Evolutionary conservation across 495 filamentous ascomycete species (phyloP), one percentile per base, ranked within the genome.

Genomic region (Daldinia childiae): DNA sequence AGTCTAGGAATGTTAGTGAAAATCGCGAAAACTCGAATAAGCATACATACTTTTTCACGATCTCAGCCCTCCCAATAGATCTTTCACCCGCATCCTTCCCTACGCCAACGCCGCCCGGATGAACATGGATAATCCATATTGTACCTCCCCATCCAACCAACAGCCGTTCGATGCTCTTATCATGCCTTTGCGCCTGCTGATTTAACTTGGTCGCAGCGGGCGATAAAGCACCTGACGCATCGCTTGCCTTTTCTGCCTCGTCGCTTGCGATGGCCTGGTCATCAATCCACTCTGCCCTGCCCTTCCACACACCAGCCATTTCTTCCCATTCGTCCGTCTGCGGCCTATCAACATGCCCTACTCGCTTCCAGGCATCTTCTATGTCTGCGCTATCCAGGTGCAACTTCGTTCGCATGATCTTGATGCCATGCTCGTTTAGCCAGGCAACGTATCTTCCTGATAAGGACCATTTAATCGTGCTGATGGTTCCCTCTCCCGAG

Each of bases 361-460:
- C 91, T n/a, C 95, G 87, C 78, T 95, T 98, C 95, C 95, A 99
- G 21, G 94, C 92, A 69, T 90, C 88, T 15, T 97, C 95, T 2
- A 85, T 79, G 66, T 96, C 92, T 6, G 86, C 86, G 38, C 84
- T 89, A 15, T 95, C 93, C 41, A 98, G 84, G 62, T 93, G 87
- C 26, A 97, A 78, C 75, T 94, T 94, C 4, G 92, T 92, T 50
- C 95, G 87, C 95, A 99, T 98, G 55, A 99, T 93, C 78, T 97
- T 97, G 74, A 97, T 94, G 1, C 95, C 95, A 72, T 95, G 90
- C 79, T 99, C 95, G 73, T 97, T 98, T 24, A 95, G 85, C 95
- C 95, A 99, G 0, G 88, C 91, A 2, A 98, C 91, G 77, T 92
- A 98, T 81, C 91, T 92, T 0, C 95, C 95, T 1, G 93, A 93